Evolutionary conservation across 2,329 filamentous ascomycete genomes (phyloP), one percentile per base, ranked within the genome.

Genomic region (Talaromyces pinophilus): DNA sequence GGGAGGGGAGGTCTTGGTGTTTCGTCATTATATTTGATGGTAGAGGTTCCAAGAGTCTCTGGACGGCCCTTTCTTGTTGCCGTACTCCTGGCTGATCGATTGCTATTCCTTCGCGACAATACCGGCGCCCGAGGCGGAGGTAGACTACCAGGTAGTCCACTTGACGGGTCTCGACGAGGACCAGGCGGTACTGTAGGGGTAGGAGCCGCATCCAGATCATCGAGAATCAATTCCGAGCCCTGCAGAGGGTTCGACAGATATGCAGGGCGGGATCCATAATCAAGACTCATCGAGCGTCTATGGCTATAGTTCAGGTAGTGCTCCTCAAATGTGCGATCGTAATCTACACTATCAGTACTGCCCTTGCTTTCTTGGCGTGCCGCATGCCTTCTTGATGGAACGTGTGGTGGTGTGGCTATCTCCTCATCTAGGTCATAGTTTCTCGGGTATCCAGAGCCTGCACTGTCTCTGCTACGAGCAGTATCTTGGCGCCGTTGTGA

Each of bases 121-220:
- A 72, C 71, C 6, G 76, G 76, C 13, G 76, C 75, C 35, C 73
- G 74, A 52, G 75, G 73, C 11, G 71, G 69, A 40, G 70, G 71
- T 22, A 67, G 62, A 25, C 65, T 74, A 61, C 68, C 61, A 70
- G 52, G 75, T 71, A 71, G 28, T 75, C 63, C 76, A 67, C 67
- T 76, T 28, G 82, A 79, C 50, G 79, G 80, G 55, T 78, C 72
- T 70, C 85, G 81, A 69, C 92, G 87, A 65, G 93, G 92, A 5
- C 93, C 93, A 59, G 85, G 90, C 40, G 92, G 92, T 42, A 97
- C 85, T 33, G 88, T 93, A 5, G 94, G 94, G 44, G 90, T 94
- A 15, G 94, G 93, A 30, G 93, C 93, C 62, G 92, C 91, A 75
- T 95, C 91, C 79, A 90, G 88, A 72, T 90, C 86, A 61, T 79